Conservation (phyloP, 148 eudicot genomes). For the Spergularia bocconei region DNA sequence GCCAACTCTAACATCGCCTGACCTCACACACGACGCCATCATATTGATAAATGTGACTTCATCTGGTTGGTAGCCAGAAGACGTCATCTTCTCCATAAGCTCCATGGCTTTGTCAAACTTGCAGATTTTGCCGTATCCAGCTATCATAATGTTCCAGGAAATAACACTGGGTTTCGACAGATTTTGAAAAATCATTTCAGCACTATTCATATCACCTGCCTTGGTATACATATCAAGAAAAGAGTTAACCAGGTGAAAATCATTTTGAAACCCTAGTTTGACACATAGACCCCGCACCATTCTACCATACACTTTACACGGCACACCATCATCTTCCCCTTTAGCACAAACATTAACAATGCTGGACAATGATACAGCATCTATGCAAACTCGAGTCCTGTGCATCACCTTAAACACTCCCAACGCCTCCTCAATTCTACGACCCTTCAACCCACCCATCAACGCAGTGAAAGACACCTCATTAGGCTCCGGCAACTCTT, state of each 20-base stretch:
- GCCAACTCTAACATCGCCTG: slow-evolving; percentile 42
- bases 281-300: slow-evolving; percentile 53
- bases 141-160: slow-evolving; percentile 85
- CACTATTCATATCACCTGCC: slow-evolving; percentile 54
- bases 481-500: slow-evolving; percentile 54
- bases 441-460: slow-evolving; percentile 57
- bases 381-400: slow-evolving; percentile 40
- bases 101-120: slow-evolving; percentile 51
- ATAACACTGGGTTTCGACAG: slow-evolving; percentile 44
- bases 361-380: slow-evolving; percentile 62
- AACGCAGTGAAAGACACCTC: slow-evolving; percentile 83
- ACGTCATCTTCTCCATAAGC: slow-evolving; percentile 49
- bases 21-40: slow-evolving; percentile 51
- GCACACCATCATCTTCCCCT: slow-evolving; percentile 31
- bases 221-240: slow-evolving; percentile 75
- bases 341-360: slow-evolving; percentile 57
- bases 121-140: slow-evolving; percentile 59
- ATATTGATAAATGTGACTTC: slow-evolving; percentile 60
- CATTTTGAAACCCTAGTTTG: slow-evolving; percentile 64
- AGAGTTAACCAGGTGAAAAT: slow-evolving; percentile 60
- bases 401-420: slow-evolving; percentile 56
- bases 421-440: slow-evolving; percentile 56
- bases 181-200: slow-evolving; percentile 46
- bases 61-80: slow-evolving; percentile 60
- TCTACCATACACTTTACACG: slow-evolving; percentile 36